Evolutionary conservation across 352 stramenopile species (phyloP).

Genomic region (Phytopythium delawarense): DNA sequence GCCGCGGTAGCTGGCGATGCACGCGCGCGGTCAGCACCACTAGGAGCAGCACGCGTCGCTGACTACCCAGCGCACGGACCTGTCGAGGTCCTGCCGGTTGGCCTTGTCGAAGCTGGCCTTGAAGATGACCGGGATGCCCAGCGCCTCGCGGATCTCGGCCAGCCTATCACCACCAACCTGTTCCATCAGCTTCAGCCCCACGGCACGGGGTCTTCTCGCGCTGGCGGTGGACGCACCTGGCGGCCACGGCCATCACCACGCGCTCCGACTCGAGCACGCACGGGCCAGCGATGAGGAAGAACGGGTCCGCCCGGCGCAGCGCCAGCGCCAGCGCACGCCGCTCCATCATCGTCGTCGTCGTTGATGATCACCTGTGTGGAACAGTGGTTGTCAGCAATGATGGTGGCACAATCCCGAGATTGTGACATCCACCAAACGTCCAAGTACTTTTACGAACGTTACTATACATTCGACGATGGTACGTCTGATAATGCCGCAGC

Average conservation of each 20-base stretch:
- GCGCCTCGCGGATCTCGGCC: slow-evolving; percentile 35
- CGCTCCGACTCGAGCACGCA: slow-evolving; percentile 77
- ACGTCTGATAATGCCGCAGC: not conserved
- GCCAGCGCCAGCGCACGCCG: slow-evolving; percentile 41
- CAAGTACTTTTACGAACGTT: too few species aligned
- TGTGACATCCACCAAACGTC: not conserved
- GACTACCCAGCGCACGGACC: slow-evolving; percentile 11
- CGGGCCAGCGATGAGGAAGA: slow-evolving; percentile 83
- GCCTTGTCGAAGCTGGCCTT: slow-evolving; percentile 90
- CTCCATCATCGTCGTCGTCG: slow-evolving; percentile 22
- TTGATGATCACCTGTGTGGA: too few species aligned
- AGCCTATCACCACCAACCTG: slow-evolving; percentile 29
- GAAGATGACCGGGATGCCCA: slow-evolving; percentile 82
- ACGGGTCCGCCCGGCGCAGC: slow-evolving; percentile 57
- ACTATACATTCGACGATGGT: not conserved
- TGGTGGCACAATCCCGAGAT: too few species aligned
- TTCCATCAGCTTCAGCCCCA: not conserved
- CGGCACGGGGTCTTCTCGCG: not conserved
- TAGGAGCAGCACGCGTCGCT: not conserved
- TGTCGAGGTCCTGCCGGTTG: slow-evolving; percentile 76
- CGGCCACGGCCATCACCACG: slow-evolving; percentile 64
- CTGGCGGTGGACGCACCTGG: slow-evolving; percentile 28
- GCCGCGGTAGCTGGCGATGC: slow-evolving; percentile 55
- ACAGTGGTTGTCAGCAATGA: too few species aligned
- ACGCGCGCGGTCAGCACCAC: not conserved